Evolutionary conservation across 2,329 filamentous ascomycete species (phyloP), one percentile per base, ranked within the genome.

Genomic region (Fusarium nelsonii): DNA sequence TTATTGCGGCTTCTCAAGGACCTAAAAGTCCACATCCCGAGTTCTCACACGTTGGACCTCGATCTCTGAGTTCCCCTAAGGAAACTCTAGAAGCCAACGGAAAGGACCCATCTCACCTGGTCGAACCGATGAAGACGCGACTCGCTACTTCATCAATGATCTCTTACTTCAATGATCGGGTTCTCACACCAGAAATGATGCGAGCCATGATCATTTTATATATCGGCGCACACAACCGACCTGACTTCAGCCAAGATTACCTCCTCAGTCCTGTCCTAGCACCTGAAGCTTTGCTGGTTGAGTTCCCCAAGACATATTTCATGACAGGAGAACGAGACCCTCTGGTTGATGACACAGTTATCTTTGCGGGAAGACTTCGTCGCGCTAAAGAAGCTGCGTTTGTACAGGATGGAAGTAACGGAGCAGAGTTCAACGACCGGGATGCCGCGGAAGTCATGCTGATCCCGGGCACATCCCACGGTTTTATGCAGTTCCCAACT

Each of bases 141-240:
- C 87, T 99, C 11, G 94, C 95, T 16, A 97, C 95, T 77, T 94
- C 93, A 0, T 95, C 91, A n/a, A 97, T 97, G 89, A 97, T 99
- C 36, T 97, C 95, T 0, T 98, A 98, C 80, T 97, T 97, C 79
- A 96, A 97, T 78, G 96, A 99, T 78, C 91, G 96, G 30, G 92
- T 99, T 30, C 85, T 99, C 15, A 95, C 93, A 0, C 95, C 96
- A 0, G 96, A 99, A 79, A 97, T 98, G 93, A 97, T 98, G 91
- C 92, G 96, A 33, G 93, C 94, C 68, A 98, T 99, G 94, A 97
- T 99, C 70, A 97, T 99, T 70, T 85, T 99, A 6, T 99, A 99
- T 78, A 92, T 99, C 57, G 96, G 96, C 1, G 94, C 94, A 0
- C 92, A 97, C 77, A 93, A 96, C 78, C 91, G 94, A 1, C 96